phyloP scores from a whole-genome alignment of 2,329 filamentous ascomycete species.

The Aspergillus transmontanensis region DNA sequence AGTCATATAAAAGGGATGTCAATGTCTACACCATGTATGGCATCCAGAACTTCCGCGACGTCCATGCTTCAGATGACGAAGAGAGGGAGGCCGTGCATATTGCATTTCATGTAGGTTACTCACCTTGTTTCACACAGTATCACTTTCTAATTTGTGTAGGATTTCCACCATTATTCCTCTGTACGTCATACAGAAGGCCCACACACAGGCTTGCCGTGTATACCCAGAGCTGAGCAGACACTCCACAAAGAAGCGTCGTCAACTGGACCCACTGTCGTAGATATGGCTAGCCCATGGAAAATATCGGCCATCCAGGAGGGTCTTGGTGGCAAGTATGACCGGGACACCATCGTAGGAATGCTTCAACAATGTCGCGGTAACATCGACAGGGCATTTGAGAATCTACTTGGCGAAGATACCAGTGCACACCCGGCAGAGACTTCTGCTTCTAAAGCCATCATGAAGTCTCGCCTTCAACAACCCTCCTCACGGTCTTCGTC shows the following conservation, averaged over 20 bases:
- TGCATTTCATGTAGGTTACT: conserved; percentile 61
- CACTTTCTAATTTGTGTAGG: conserved; percentile 41
- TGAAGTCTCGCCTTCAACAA: conserved; percentile 35
- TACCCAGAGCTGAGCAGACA: conserved; percentile 31
- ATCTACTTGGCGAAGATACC: conserved; percentile 51
- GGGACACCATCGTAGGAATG: conserved; percentile 54
- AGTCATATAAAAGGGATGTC: conserved; percentile 63
- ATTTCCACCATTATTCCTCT: conserved; percentile 68
- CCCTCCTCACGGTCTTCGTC: conserved; percentile 45
- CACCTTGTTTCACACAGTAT: not conserved
- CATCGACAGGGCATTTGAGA: conserved; percentile 56
- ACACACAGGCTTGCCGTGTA: conserved; percentile 57
- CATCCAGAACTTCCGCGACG: conserved; percentile 48
- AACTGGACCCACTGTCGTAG: conserved; percentile 25
- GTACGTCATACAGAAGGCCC: conserved; percentile 63
- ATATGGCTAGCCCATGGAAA: conserved; percentile 57
- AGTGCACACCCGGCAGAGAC: conserved; percentile 26
- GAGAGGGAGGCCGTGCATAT: conserved; percentile 54
- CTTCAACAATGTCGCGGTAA: conserved; percentile 58
- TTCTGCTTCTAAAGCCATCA: conserved; percentile 23
- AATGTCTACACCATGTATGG: conserved; percentile 56
- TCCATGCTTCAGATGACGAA: conserved; percentile 42
- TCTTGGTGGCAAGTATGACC: conserved; percentile 54
- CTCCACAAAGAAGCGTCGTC: conserved; percentile 18
- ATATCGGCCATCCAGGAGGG: conserved; percentile 56